Evolutionary conservation across 208 protist species (phyloP).

Genomic region (Trypanosoma mega): DNA sequence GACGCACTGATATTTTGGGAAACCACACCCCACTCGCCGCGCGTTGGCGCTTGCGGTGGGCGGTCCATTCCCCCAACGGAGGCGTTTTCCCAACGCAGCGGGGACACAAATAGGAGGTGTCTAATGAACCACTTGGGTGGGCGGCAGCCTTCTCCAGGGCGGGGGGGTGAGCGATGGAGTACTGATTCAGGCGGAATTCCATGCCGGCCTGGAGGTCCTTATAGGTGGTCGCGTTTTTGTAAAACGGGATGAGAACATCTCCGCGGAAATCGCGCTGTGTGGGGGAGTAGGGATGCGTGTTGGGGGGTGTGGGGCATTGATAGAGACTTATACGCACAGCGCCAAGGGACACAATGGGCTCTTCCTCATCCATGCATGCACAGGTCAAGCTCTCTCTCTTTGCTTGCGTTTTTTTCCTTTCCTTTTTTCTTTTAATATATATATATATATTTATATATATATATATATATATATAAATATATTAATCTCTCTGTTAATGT

Average conservation of each 20-base stretch:
- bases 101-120: neutral
- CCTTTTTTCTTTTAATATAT: neutral
- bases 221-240: slow-evolving; percentile 26
- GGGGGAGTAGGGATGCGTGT: neutral
- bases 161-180: too few relatives aligned
- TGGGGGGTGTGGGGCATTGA: slow-evolving; percentile 17
- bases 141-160: too few relatives aligned
- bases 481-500: too few relatives aligned
- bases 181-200: slow-evolving; percentile 41
- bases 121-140: neutral
- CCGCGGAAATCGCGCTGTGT: slow-evolving; percentile 25
- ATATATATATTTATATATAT: slow-evolving; percentile 17
- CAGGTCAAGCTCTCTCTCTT: neutral
- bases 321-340: slow-evolving; percentile 23
- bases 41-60: neutral
- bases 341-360: slow-evolving; percentile 11
- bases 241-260: slow-evolving; percentile 42
- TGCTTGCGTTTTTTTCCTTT: neutral
- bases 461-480: slow-evolving; percentile 8
- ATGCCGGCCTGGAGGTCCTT: slow-evolving; percentile 27
- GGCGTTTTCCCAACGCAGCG: neutral
- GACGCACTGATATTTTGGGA: neutral
- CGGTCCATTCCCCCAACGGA: neutral
- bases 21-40: neutral
- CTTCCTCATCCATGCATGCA: slow-evolving; percentile 19